Conservation (phyloP, 2,329 filamentous ascomycete genomes). For the Fusarium beomiforme region DNA sequence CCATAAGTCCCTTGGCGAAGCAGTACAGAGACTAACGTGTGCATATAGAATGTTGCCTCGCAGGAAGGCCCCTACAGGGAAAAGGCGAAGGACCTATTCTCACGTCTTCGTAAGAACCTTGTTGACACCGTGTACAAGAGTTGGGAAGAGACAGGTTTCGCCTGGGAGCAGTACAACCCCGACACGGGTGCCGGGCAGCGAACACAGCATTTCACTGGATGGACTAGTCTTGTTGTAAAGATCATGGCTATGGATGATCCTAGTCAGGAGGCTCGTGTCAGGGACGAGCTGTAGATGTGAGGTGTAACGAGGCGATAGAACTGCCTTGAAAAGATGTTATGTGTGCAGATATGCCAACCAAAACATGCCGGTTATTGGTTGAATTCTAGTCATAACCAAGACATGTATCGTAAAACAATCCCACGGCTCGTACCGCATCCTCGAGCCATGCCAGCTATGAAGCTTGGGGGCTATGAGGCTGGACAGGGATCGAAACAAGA, state of each 20-base stretch:
- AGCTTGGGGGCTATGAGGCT: slow-evolving; percentile 4
- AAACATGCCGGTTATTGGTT: slow-evolving; percentile 1
- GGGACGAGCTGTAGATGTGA: slow-evolving; percentile 59
- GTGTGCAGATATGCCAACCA: slow-evolving; percentile 7
- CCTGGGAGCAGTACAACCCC: slow-evolving; percentile 98
- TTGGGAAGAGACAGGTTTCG: slow-evolving; percentile 93
- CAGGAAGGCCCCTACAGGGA: slow-evolving; percentile 73
- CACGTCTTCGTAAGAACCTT: slow-evolving; percentile 80
- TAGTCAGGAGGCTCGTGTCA: slow-evolving; percentile 44
- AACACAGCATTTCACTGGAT: slow-evolving; percentile 97
- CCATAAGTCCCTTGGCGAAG: background rate
- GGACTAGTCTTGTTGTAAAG: slow-evolving; percentile 98
- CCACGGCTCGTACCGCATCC: slow-evolving; percentile 20
- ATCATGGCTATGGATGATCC: slow-evolving; percentile 94
- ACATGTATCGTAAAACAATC: slow-evolving; percentile 12
- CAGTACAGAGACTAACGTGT: slow-evolving; percentile 44
- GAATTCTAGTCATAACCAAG: background rate
- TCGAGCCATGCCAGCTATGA: slow-evolving; percentile 29
- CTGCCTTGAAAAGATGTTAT: slow-evolving; percentile 2
- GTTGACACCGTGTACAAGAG: slow-evolving; percentile 88
- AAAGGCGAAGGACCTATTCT: slow-evolving; percentile 79
- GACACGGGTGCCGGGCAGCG: slow-evolving; percentile 93
- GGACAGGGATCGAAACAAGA: slow-evolving; percentile 12
- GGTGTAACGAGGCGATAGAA: background rate
- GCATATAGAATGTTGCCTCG: slow-evolving; percentile 66